Conservation (phyloP, 148 eudicot genomes). For the Amaranthus cruentus region DNA sequence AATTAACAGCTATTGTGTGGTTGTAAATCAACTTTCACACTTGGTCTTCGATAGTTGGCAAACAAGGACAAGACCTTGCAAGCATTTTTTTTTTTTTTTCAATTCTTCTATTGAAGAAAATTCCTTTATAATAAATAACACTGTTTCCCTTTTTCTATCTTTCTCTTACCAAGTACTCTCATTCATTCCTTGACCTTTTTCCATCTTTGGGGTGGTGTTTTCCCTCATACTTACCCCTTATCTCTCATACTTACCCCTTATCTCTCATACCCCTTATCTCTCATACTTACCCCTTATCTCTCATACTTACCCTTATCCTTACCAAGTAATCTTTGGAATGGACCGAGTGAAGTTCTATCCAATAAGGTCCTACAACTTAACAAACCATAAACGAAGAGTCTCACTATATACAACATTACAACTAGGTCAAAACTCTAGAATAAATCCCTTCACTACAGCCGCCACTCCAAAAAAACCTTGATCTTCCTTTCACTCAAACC, state of each 20-base stretch:
- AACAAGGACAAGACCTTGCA: neutral
- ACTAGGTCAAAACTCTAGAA: no score
- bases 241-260: no score
- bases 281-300: neutral
- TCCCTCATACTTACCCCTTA: neutral
- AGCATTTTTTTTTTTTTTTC: neutral
- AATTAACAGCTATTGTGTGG: conserved; percentile 27
- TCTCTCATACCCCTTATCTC: no score
- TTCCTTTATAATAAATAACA: neutral
- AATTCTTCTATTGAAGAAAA: neutral
- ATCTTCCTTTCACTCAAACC: no score
- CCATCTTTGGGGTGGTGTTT: neutral
- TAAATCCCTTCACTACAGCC: no score
- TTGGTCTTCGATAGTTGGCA: neutral
- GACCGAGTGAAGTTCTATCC: neutral
- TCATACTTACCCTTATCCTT: no score
- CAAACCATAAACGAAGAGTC: no score
- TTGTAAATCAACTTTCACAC: conserved; percentile 21
- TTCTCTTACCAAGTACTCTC: neutral
- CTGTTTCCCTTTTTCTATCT: neutral
- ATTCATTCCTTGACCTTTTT: neutral
- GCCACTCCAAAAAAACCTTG: no score
- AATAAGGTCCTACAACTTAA: no score
- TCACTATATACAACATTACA: no score
- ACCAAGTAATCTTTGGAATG: no score